phyloP scores from a whole-genome alignment of 805 yeast species.

The Candida nonsorbophila region DNA sequence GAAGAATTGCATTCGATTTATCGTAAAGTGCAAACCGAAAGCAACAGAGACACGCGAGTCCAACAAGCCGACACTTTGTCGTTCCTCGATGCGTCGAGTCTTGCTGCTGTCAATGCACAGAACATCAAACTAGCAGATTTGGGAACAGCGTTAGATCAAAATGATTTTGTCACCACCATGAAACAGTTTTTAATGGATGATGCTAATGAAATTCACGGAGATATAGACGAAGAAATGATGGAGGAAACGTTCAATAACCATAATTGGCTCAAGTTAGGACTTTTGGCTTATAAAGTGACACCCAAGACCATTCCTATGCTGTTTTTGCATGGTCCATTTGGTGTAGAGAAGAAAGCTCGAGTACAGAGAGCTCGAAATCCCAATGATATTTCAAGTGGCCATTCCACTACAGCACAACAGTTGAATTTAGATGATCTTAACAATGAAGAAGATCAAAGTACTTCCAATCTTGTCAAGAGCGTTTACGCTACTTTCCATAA shows the following conservation, averaged over 20 bases:
- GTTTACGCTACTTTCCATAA: constrained; percentile 39
- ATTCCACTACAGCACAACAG: constrained; percentile 48
- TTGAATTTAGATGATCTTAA: constrained; percentile 49
- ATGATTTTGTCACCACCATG: constrained; percentile 39
- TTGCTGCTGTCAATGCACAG: constrained; percentile 60
- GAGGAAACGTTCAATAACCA: constrained; percentile 35
- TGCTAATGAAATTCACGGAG: constrained; percentile 9
- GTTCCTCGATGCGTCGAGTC: constrained; percentile 51
- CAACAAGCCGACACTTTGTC: constrained; percentile 19
- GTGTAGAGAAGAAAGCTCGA: constrained; percentile 49
- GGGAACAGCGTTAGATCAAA: constrained; percentile 44
- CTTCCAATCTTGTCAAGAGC: constrained; percentile 57
- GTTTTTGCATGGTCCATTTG: constrained; percentile 69
- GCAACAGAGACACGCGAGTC: not conserved
- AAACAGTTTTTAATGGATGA: constrained; percentile 21
- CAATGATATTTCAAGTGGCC: constrained; percentile 38
- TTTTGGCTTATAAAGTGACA: constrained; percentile 43
- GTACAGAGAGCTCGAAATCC: constrained; percentile 24
- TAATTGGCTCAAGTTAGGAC: constrained; percentile 60
- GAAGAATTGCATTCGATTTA: too few species aligned
- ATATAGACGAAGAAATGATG: constrained; percentile 8
- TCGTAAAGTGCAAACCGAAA: too few species aligned
- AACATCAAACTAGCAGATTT: constrained; percentile 55
- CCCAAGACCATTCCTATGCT: constrained; percentile 46
- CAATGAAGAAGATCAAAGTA: constrained; percentile 49